Base-by-base conservation (phyloP, 495 filamentous ascomycete genomes). In the Trichoderma parareesei region DNA sequence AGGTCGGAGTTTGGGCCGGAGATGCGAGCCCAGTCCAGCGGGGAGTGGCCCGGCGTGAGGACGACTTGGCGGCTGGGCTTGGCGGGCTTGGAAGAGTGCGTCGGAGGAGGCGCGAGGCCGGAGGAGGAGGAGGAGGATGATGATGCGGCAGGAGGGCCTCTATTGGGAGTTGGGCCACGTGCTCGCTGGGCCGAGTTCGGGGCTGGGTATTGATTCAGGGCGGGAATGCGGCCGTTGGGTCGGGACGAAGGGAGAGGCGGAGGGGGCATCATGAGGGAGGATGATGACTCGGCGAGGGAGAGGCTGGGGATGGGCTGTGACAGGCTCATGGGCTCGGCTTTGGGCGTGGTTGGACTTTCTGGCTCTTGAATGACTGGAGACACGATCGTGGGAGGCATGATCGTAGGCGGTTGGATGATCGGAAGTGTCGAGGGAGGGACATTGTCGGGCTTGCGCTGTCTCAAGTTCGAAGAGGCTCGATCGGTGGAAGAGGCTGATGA, bases 21-120 rank as follows among this genome's bases (percentile, higher is more conserved):
- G 1, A 95, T 84, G 14, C 86, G 84, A 37, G 94, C 94, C 94
- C 94, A 98, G 82, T 98, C 94, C 6, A 98, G 87, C 0, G 94
- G 94, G 1, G 90, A 93, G 79, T 90, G 92, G 44, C 94, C 94
- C 0, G 94, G 94, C 40, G 85, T 80, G 41, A 98, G 87, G 16
- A 87, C 77, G 27, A 96, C 90, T 68, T 90, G 69, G 64, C 73
- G 72, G 35, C 74, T 78, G 18, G 81, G 81, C 67, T 81, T 82
- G 9, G 74, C 63, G 10, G 81, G 81, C 42, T 78, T 80, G 67
- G 72, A 61, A 44, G 65, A 70, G 71, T 80, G 79, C 3, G 81
- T 78, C 0, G 78, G 82, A 0, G 79, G 79, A 0, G 74, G 83
- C 38, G 77, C 74, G 63, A 77, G 78, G 49, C 69, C 73, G 1